Base-by-base conservation (phyloP, 176 grass and related monocot species). In the Aegilops speltoides region DNA sequence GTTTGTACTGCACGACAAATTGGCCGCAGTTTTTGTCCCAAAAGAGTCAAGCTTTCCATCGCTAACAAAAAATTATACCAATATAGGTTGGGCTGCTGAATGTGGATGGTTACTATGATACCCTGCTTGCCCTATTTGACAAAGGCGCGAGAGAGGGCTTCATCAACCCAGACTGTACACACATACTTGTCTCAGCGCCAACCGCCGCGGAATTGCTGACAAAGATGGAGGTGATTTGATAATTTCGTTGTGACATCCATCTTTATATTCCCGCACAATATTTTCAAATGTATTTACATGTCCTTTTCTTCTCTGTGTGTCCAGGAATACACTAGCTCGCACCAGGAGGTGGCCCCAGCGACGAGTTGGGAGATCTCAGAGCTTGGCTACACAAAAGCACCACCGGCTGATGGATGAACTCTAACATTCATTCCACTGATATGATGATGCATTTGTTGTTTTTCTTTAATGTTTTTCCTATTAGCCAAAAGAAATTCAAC, bases 41-140 rank as follows among this genome's bases (percentile, higher is more conserved):
- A 54, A 54, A 1, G 15, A 54, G 2, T 54, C 15, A 0, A 54
- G 50, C 14, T 54, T 17, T 17, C 5, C 0, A 0, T 54, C 16
- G 16, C 16, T 54, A 17, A 54, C 5, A 5, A 54, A 54, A 52
- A 19, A 54, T 54, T 5, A 7, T 54, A 54, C 16, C 50, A 56
- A 66, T 64, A 73, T 83, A 98, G 96, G 91, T 98, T 79, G 95
- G 95, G 22, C 81, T 98, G 66, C 83, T 98, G 65, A 98, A 98
- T 83, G 90, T 98, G 50, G 97, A 98, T 23, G 97, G 97, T 36
- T 98, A 98, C 79, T 98, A 98, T 37, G 88, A 98, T 81, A 89
- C 91, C 7, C 64, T 98, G 68, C 91, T 98, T 64, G 90, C 89
- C 11, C 82, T 98, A 28, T 96, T 98, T 25, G 97, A 96, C 64